A percentile compares a stretch with the other conserved stretches of the same genome.
phyloP scores from a whole-genome alignment of 2,329 filamentous ascomycete species.

The Ilyonectria mors-panacis region DNA sequence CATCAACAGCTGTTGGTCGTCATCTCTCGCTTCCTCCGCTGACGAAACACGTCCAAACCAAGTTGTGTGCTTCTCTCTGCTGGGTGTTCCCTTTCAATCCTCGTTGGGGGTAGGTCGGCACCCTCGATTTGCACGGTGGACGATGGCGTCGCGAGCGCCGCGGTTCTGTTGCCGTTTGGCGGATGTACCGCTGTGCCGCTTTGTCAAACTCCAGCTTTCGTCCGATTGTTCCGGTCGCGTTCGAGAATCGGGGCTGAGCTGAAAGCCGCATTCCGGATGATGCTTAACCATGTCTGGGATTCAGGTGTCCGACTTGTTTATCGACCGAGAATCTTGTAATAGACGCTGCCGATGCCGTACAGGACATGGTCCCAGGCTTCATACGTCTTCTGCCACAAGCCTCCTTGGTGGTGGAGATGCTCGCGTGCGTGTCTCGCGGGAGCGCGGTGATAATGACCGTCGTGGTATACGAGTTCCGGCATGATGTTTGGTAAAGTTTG shows the following conservation, averaged over 20 bases:
- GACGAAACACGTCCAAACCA: neutral
- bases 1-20: constrained; percentile 17
- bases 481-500: constrained; percentile 32
- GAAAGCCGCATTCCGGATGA: constrained; percentile 28
- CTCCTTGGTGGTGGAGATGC: constrained; percentile 31
- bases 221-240: neutral
- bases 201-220: neutral
- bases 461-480: constrained; percentile 50
- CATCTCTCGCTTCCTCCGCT: constrained; percentile 12
- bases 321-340: constrained; percentile 53
- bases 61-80: neutral
- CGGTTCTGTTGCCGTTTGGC: neutral
- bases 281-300: constrained; percentile 31
- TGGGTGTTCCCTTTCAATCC: neutral
- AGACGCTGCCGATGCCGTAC: constrained; percentile 55
- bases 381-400: constrained; percentile 53
- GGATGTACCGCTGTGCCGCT: neutral
- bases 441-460: constrained; percentile 50
- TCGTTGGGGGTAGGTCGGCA: neutral
- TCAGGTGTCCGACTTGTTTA: constrained; percentile 31
- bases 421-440: constrained; percentile 32
- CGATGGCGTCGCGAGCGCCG: neutral
- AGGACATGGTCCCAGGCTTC: constrained; percentile 58
- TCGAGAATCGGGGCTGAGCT: neutral
- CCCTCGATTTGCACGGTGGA: neutral